Percentiles rank a stretch among this genome's conserved stretches.
phyloP scores from a whole-genome alignment of 2,329 filamentous ascomycete species.

The Aspergillus udagawae region DNA sequence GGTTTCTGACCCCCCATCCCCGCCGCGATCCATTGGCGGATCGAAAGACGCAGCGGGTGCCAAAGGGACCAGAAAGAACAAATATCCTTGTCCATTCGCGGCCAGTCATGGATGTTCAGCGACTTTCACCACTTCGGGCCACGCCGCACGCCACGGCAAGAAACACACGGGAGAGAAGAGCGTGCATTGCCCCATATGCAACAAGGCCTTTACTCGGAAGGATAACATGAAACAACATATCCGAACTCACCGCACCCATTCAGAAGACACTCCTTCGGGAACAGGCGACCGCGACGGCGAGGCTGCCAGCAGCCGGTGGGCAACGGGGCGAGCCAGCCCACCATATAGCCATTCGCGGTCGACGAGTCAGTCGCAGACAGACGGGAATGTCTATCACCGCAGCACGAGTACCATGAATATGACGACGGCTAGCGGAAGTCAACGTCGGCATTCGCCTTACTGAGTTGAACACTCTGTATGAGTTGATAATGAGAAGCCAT shows the following conservation, averaged over 20 bases:
- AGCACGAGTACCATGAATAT: constrained; percentile 8
- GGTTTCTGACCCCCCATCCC: constrained; percentile 25
- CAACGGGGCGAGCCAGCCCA: constrained; percentile 7
- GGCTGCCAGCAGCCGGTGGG: constrained; percentile 7
- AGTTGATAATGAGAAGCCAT: constrained; percentile 3
- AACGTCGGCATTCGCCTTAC: constrained; percentile 7
- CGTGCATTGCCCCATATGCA: constrained; percentile 63
- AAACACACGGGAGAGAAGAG: constrained; percentile 67
- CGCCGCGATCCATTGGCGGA: constrained; percentile 21
- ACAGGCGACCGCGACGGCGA: constrained; percentile 13
- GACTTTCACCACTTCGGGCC: constrained; percentile 64
- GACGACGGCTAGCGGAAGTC: constrained; percentile 6
- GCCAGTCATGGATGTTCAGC: constrained; percentile 56
- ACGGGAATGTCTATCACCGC: constrained; percentile 10
- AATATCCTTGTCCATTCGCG: constrained; percentile 62
- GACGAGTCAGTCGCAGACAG: constrained; percentile 10
- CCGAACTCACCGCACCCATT: constrained; percentile 51
- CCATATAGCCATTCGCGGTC: constrained; percentile 16
- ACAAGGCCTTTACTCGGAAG: constrained; percentile 65
- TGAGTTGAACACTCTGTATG: constrained; percentile 5
- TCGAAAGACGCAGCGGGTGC: constrained; percentile 20
- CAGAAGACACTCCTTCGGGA: constrained; percentile 27
- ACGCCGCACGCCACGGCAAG: constrained; percentile 64
- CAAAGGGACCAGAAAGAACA: constrained; percentile 52
- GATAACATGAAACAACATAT: constrained; percentile 69